These are phyloP conservation scores for Paramecium caudatum DNA, from an alignment of 73 alveolate species.

Conservation along the genomic window DNA sequence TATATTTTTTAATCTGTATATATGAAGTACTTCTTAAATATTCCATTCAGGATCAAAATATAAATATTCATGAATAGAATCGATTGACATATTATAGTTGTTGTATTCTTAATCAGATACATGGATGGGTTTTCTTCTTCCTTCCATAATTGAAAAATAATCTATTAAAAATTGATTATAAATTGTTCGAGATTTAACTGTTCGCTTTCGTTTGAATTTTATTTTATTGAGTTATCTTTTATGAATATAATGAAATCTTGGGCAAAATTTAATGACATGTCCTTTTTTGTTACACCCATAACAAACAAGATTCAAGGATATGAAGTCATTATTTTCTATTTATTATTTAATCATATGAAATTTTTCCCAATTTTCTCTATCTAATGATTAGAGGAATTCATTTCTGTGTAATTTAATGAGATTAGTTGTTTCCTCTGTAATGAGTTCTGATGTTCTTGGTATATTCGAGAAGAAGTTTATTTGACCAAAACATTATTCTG, in stretches of 20 bases:
- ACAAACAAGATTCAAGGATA: neutral
- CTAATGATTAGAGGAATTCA: neutral
- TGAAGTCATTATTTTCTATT: neutral
- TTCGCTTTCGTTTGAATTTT: neutral
- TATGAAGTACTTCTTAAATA: neutral
- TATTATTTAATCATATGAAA: neutral
- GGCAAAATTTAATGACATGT: constrained; percentile 32
- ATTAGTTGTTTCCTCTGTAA: constrained; percentile 65
- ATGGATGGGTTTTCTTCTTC: neutral
- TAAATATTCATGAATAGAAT: neutral
- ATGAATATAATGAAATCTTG: neutral
- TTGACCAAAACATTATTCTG: constrained; percentile 77
- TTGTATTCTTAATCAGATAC: neutral
- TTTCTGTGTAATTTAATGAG: neutral
- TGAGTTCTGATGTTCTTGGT: constrained; percentile 76
- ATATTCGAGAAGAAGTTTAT: constrained; percentile 78
- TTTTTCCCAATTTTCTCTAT: neutral
- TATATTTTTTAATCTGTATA: neutral
- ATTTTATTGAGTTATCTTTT: neutral
- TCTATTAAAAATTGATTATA: neutral
- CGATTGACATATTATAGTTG: neutral
- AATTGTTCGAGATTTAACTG: neutral
- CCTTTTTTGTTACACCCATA: neutral
- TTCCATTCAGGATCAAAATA: constrained; percentile 15
- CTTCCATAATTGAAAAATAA: neutral